phyloP scores from a whole-genome alignment of 164 flowering plant species.

The Euptelea pleiosperma region DNA sequence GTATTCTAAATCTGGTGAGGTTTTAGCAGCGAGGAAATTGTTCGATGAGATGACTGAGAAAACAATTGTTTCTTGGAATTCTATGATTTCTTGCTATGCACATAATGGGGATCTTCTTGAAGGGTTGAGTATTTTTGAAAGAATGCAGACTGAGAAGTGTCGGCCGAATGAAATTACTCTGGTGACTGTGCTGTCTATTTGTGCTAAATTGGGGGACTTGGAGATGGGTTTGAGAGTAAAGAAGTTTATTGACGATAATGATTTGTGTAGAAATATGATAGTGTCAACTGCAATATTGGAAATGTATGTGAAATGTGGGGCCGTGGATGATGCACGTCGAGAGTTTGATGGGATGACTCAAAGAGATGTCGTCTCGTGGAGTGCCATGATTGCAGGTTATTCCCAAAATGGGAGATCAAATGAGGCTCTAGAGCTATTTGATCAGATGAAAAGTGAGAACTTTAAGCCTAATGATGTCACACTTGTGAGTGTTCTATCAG shows the following conservation, averaged over 20 bases:
- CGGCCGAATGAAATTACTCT: slow-evolving; percentile 38
- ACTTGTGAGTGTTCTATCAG: slow-evolving; percentile 41
- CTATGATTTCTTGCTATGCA: slow-evolving; percentile 47
- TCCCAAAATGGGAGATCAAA: slow-evolving; percentile 47
- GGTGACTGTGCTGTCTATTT: slow-evolving; percentile 40
- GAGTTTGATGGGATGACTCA: slow-evolving; percentile 39
- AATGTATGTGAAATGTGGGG: slow-evolving; percentile 54
- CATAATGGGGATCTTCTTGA: slow-evolving; percentile 34
- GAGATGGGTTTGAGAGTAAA: slow-evolving; percentile 40
- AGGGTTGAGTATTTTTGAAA: slow-evolving; percentile 36
- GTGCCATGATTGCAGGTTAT: slow-evolving; percentile 54
- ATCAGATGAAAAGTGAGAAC: slow-evolving; percentile 29
- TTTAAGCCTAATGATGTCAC: slow-evolving; percentile 43
- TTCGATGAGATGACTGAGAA: slow-evolving; percentile 41
- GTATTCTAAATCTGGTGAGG: slow-evolving; percentile 38
- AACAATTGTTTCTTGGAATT: slow-evolving; percentile 48
- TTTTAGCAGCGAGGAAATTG: slow-evolving; percentile 30
- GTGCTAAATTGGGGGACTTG: slow-evolving; percentile 42
- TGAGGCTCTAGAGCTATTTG: slow-evolving; percentile 48
- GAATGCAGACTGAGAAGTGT: slow-evolving; percentile 31
- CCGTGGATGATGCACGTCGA: slow-evolving; percentile 38
- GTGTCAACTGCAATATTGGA: slow-evolving; percentile 44
- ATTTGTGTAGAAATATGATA: slow-evolving; percentile 27
- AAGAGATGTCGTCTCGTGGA: slow-evolving; percentile 50
- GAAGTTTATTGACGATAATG: slow-evolving; percentile 33